Evolutionary conservation across 176 grass and related monocot species (phyloP), one percentile per base, ranked within the genome.

Genomic region (Luzula sylvatica): DNA sequence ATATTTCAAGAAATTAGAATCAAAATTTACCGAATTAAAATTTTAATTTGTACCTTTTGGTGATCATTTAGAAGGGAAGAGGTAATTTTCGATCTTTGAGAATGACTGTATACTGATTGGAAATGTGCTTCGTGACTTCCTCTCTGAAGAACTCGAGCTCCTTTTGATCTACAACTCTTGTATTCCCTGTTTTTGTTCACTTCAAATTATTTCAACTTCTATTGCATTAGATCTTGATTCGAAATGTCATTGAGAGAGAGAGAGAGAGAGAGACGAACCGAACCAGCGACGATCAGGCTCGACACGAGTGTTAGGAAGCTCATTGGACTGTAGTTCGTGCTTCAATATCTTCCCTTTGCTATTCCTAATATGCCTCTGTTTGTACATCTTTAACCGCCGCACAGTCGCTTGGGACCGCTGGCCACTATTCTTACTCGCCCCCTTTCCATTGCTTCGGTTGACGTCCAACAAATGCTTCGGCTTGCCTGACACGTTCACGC

Each of bases 281-380:
- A 85, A 90, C 86, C 76, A 90, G 16, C 68, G 80, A 14, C 72
- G 80, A 47, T 90, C 76, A 21, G 76, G 80, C 72, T 68, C 75
- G 68, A 90, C 84, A 64, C 80, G 80, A 60, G 86, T 92, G 49
- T 73, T 77, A 45, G 86, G 86, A 7, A 85, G 76, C 58, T 92
- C 86, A 54, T 85, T 85, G 44, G 80, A 90, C 68, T 84, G 72
- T 35, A 74, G 55, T 1, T 84, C 80, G 21, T 84, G 60, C 75
- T 61, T 80, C 46, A 80, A 15, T 3, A 90, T 42, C 75, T 77
- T 83, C 41, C 86, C 80, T 38, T 32, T 14, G 4, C 62, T 63
- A 42, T 90, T 60, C 65, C 80, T 71, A 63, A 73, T 80, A 28
- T 78, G 86, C 57, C 67, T 30, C 23, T 8, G 39, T n/a, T 76